A percentile compares a stretch with the other conserved stretches of the same genome.
Evolutionary conservation across 257 asterid species (phyloP).

Genomic region (Solanum etuberosum): DNA sequence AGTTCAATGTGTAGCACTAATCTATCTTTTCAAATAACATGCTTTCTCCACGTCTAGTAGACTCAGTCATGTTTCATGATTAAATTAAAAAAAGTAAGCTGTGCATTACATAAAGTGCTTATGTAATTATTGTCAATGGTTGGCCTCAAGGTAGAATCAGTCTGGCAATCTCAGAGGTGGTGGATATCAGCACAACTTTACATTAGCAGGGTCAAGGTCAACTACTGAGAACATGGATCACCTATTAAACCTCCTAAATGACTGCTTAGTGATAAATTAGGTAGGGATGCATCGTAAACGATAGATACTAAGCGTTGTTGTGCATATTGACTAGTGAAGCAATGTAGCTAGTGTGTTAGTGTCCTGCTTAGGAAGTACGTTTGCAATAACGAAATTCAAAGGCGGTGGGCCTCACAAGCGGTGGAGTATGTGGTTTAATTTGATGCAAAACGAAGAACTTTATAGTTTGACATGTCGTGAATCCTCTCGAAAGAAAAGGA

Average conservation of each 20-base stretch:
- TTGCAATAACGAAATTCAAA: neutral
- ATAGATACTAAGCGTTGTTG: no score
- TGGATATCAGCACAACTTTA: neutral
- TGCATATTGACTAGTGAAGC: no score
- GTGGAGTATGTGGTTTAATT: neutral
- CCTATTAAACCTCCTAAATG: neutral
- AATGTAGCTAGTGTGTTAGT: no score
- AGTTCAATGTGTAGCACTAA: neutral
- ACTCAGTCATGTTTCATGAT: neutral
- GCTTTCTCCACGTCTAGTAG: neutral
- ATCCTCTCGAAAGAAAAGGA: neutral
- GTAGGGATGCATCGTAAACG: neutral
- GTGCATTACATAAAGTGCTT: neutral
- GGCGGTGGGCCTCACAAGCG: neutral
- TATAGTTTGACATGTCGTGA: neutral
- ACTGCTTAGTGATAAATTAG: neutral
- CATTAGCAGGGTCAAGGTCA: neutral
- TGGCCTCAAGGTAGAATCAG: neutral
- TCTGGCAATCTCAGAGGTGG: neutral
- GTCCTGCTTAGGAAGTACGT: neutral
- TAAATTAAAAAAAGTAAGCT: neutral
- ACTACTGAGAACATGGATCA: neutral
- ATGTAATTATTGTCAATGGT: neutral
- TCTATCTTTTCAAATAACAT: neutral
- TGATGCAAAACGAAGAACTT: neutral